Evolutionary conservation across 352 stramenopile genomes (phyloP).

Genomic region (Achlya hypogyna): DNA sequence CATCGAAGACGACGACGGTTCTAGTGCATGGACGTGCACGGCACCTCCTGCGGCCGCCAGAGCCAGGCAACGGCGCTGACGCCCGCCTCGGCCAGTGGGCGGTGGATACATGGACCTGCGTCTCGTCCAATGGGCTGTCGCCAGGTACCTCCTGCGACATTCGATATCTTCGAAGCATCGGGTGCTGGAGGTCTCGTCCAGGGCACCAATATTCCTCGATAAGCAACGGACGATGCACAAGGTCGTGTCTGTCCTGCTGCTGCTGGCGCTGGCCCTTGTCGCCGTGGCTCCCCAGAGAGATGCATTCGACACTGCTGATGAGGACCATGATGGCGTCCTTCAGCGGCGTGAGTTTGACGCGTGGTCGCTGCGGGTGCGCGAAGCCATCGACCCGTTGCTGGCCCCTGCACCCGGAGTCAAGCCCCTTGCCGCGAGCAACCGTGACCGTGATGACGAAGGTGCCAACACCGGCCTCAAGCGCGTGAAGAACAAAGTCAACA

Average conservation of each 20-base stretch:
- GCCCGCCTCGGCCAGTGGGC: no score
- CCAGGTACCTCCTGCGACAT: not conserved
- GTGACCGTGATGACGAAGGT: not conserved
- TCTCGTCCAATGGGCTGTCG: not conserved
- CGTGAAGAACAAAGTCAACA: slow-evolving; percentile 36
- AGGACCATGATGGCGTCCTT: slow-evolving; percentile 14
- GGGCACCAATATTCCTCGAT: not conserved
- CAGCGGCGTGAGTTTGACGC: slow-evolving; percentile 11
- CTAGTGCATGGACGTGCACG: no score
- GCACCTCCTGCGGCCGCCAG: no score
- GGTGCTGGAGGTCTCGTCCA: not conserved
- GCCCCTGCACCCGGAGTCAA: not conserved
- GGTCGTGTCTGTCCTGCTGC: not conserved
- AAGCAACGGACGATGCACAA: not conserved
- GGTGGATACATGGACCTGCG: no score
- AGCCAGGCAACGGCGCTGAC: no score
- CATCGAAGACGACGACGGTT: no score
- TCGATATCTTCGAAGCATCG: not conserved
- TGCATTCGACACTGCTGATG: slow-evolving; percentile 5
- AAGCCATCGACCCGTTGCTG: slow-evolving; percentile 5
- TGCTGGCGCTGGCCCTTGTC: not conserved
- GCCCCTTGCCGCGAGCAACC: slow-evolving; percentile 4
- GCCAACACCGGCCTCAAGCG: slow-evolving; percentile 9
- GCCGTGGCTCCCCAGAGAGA: not conserved
- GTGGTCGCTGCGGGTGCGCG: slow-evolving; percentile 4